Evolutionary conservation across 1,139 yeast species (phyloP).

Genomic region (Zygoascus sp.): DNA sequence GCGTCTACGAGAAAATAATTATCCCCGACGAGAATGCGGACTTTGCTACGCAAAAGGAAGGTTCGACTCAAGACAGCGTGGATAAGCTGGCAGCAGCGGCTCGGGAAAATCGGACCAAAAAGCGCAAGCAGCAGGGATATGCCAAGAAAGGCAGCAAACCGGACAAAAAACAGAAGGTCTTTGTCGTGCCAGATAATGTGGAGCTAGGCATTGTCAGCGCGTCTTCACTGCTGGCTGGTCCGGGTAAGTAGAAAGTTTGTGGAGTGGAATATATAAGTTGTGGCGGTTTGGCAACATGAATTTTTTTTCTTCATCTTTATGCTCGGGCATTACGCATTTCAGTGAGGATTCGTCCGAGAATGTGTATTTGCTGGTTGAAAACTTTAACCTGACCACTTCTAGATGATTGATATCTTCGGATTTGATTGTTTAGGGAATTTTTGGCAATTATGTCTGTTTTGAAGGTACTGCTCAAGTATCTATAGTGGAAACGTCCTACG

Average conservation of each 20-base stretch:
- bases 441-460: conserved; percentile 47
- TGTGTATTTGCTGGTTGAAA: conserved; percentile 99
- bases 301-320: conserved; percentile 61
- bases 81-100: conserved; percentile 48
- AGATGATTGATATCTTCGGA: conserved; percentile 36
- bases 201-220: conserved; percentile 65
- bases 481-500: not conserved
- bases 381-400: conserved; percentile 99
- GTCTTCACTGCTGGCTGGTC: conserved; percentile 4
- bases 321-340: conserved; percentile 99
- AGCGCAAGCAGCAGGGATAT: conserved; percentile 15
- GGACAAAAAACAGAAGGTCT: conserved; percentile 39
- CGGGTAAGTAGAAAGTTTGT: conserved; percentile 4
- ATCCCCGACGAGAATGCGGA: conserved; percentile 66
- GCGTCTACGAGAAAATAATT: conserved; percentile 47
- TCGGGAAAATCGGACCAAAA: conserved; percentile 14
- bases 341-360: conserved; percentile 99
- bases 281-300: not conserved
- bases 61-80: conserved; percentile 52
- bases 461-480: conserved; percentile 7
- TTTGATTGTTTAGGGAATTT: conserved; percentile 58
- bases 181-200: conserved; percentile 78
- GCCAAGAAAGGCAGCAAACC: conserved; percentile 24
- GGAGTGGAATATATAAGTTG: conserved; percentile 1
- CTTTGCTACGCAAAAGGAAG: conserved; percentile 32